A percentile compares a stretch with the other conserved stretches of the same genome.
phyloP scores from a whole-genome alignment of 2,329 filamentous ascomycete species.

The Amylocarpus encephaloides region DNA sequence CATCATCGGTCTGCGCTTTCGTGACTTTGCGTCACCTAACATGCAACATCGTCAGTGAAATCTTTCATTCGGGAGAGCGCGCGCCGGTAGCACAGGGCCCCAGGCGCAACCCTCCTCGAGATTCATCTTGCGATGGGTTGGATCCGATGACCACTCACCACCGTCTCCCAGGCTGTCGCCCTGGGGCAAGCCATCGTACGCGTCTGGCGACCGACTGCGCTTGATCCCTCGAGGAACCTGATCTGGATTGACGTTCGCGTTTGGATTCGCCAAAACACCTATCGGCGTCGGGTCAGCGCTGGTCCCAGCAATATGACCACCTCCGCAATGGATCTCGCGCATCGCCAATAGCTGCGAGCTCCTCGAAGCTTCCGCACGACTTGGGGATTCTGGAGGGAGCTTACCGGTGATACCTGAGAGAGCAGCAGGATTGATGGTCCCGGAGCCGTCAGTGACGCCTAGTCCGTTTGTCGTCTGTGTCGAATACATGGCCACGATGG shows the following conservation, averaged over 20 bases:
- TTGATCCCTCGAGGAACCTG: slow-evolving; percentile 64
- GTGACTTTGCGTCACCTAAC: slow-evolving; percentile 37
- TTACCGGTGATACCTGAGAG: slow-evolving; percentile 81
- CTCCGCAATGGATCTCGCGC: slow-evolving; percentile 1
- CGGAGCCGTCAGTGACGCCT: slow-evolving; percentile 62
- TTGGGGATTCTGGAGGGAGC: slow-evolving; percentile 18
- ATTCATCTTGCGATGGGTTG: slow-evolving; percentile 9
- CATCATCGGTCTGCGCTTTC: slow-evolving; percentile 34
- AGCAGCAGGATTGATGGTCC: slow-evolving; percentile 85
- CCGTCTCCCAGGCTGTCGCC: slow-evolving; percentile 59
- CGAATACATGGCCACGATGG: slow-evolving; percentile 42
- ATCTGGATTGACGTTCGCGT: slow-evolving; percentile 44
- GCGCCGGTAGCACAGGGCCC: slow-evolving; percentile 27
- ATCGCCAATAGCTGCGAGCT: slow-evolving; percentile 17
- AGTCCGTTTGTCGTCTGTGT: slow-evolving; percentile 60
- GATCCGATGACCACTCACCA: slow-evolving; percentile 53
- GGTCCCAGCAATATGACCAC: neutral
- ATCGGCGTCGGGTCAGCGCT: slow-evolving; percentile 17
- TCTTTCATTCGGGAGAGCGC: slow-evolving; percentile 11
- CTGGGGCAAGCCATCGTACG: slow-evolving; percentile 48
- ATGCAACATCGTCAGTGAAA: slow-evolving; percentile 23
- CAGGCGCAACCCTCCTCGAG: slow-evolving; percentile 12
- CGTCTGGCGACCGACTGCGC: slow-evolving; percentile 65
- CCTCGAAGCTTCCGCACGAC: neutral
- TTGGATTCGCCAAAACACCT: slow-evolving; percentile 27